Base-by-base conservation (phyloP, 2,329 filamentous ascomycete species). In the Fusarium torulosum region DNA sequence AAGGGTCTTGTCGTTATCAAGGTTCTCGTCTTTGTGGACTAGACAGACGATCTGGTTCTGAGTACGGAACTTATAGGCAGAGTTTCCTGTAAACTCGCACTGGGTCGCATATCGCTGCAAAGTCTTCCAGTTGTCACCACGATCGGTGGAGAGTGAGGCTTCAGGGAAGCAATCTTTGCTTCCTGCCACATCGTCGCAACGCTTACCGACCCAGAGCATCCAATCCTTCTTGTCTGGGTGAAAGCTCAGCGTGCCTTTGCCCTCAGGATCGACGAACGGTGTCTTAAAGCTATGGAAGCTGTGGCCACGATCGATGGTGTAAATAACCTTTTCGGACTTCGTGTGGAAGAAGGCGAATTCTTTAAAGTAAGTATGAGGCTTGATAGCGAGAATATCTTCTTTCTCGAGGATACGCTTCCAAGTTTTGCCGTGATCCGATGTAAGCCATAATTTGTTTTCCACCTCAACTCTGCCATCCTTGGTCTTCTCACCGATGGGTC, bases 311-410 rank as follows among this genome's bases (percentile, higher is more conserved):
- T 98, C 90, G 37, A 91, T 85, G 1, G 94, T 96, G 77, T 96
- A 97, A 71, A 90, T 90, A 1, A 96, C 89, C 62, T 77, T 79
- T 55, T 79, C 78, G 58, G 89, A 76, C 3, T 83, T 81, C 0
- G 94, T 97, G 27, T 97, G 84, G 79, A 99, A 94, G 78, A 92
- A 99, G 27, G 96, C 91, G 40, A 90, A 86, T 74, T 97, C 93
- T 72, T 92, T 93, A 78, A 93, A 90, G 79, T 94, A 91, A 46
- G 84, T 84, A 75, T 99, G 93, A 23, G 91, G 91, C 57, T 91
- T 86, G 68, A 99, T 92, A 20, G 81, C 83, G 43, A 85, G 81
- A 57, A 98, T 87, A 4, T 88, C 82, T 69, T 94, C 88, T 31
- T 88, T 87, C 58, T 91, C 84, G 4, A 96, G 85, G 43, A 90